These are phyloP conservation scores for Aspergillus novoparasiticus DNA, from an alignment of 2,329 filamentous ascomycete species.

Conservation along the genomic window DNA sequence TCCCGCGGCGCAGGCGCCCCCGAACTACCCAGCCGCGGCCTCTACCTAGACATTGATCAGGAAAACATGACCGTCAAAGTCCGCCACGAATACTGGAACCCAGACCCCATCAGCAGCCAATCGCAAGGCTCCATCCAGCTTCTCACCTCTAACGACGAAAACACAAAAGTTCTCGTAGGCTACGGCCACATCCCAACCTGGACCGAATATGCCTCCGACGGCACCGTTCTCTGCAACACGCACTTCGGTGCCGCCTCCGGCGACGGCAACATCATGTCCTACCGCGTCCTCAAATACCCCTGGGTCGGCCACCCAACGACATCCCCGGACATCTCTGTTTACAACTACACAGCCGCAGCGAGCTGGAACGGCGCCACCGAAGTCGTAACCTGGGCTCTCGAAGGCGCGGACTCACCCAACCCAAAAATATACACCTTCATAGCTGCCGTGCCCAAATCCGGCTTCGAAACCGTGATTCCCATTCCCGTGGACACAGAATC, in stretches of 20 bases:
- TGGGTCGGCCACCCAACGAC: conserved; percentile 56
- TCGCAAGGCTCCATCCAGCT: conserved; percentile 50
- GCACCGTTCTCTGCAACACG: conserved; percentile 54
- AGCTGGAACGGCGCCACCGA: conserved; percentile 44
- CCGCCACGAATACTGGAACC: conserved; percentile 43
- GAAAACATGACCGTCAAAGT: conserved; percentile 48
- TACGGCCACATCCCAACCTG: conserved; percentile 55
- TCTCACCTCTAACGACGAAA: conserved; percentile 27
- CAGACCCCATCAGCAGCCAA: conserved; percentile 40
- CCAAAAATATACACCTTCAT: conserved; percentile 16
- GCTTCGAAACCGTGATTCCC: conserved; percentile 32
- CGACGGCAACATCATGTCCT: conserved; percentile 48
- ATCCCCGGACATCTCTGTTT: conserved; percentile 27
- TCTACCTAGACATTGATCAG: conserved; percentile 46
- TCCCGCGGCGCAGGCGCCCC: conserved; percentile 25
- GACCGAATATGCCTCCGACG: conserved; percentile 53
- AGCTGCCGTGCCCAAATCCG: conserved; percentile 24
- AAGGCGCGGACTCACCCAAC: conserved; percentile 15
- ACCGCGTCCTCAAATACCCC: conserved; percentile 56
- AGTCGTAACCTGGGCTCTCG: conserved; percentile 32
- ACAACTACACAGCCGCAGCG: conserved; percentile 23
- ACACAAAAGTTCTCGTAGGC: conserved; percentile 51
- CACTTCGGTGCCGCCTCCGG: conserved; percentile 45
- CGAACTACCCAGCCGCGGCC: conserved; percentile 44
- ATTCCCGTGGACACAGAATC: conserved; percentile 20